phyloP scores from a whole-genome alignment of 176 grass and related monocot species.

The Avena atlantica region DNA sequence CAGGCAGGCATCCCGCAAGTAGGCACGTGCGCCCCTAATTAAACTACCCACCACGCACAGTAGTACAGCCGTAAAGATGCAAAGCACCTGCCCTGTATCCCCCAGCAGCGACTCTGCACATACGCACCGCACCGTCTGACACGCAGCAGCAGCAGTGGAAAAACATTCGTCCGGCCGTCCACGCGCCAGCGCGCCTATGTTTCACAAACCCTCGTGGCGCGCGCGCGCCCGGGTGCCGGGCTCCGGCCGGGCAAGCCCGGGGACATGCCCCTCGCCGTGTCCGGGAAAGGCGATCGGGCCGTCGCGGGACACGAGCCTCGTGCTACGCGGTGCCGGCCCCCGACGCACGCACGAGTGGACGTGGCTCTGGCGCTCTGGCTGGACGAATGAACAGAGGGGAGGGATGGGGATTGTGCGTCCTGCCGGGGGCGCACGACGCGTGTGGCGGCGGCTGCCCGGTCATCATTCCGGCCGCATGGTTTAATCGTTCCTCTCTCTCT shows the following conservation, averaged over 20 bases:
- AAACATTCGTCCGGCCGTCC: slow-evolving; percentile 35
- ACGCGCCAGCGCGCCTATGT: slow-evolving; percentile 23
- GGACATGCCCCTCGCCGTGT: slow-evolving; percentile 27
- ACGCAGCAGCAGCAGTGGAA: neutral
- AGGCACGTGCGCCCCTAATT: slow-evolving; percentile 27
- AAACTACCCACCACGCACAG: too few relatives aligned
- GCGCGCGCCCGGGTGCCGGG: slow-evolving; percentile 29
- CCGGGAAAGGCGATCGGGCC: slow-evolving; percentile 32
- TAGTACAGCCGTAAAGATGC: neutral
- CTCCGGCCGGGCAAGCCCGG: neutral
- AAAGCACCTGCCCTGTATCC: neutral
- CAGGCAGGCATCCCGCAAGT: slow-evolving; percentile 45
- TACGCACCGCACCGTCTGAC: neutral
- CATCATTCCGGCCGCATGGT: neutral
- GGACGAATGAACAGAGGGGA: neutral
- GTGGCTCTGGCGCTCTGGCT: neutral
- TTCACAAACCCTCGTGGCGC: neutral
- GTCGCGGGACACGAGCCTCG: slow-evolving; percentile 50
- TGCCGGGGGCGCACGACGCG: slow-evolving; percentile 24
- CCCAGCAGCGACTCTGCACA: neutral
- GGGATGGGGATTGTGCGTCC: slow-evolving; percentile 13
- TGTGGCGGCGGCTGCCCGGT: slow-evolving; percentile 27
- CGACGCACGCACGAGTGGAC: neutral
- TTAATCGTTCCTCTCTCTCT: neutral
- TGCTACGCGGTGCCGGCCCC: slow-evolving; percentile 27